phyloP scores from a whole-genome alignment of 2,329 filamentous ascomycete species.

The Talaromyces atroroseus region DNA sequence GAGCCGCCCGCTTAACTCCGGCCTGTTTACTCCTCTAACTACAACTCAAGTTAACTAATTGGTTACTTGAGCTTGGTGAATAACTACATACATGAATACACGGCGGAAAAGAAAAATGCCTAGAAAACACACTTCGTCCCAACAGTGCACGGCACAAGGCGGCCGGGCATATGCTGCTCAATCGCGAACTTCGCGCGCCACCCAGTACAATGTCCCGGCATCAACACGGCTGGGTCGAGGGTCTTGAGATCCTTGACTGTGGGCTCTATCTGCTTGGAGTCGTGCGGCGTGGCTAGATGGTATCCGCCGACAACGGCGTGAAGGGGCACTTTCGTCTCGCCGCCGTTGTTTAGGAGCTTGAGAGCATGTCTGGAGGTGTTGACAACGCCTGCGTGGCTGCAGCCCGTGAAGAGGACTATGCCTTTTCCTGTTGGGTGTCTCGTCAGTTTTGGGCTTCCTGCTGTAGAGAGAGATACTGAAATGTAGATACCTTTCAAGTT shows the following conservation, averaged over 20 bases:
- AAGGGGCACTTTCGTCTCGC: slow-evolving; percentile 31
- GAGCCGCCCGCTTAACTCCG: not conserved
- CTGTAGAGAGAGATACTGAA: not conserved
- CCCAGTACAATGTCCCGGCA: slow-evolving; percentile 53
- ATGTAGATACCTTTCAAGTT: slow-evolving; percentile 43
- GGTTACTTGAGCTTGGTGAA: too few species aligned
- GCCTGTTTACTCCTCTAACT: not conserved
- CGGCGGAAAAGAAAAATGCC: not conserved
- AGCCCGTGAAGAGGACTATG: slow-evolving; percentile 52
- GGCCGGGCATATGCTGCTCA: slow-evolving; percentile 47
- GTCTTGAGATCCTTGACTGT: slow-evolving; percentile 47
- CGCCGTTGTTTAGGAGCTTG: slow-evolving; percentile 26
- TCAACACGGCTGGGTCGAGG: slow-evolving; percentile 44
- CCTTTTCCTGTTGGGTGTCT: slow-evolving; percentile 38
- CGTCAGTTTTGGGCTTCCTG: not conserved
- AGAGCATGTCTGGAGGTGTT: slow-evolving; percentile 47
- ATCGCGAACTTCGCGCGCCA: slow-evolving; percentile 52
- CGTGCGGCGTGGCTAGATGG: slow-evolving; percentile 45
- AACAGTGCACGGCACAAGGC: slow-evolving; percentile 47
- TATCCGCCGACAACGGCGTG: slow-evolving; percentile 51
- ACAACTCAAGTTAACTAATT: too few species aligned
- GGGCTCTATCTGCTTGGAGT: slow-evolving; percentile 38
- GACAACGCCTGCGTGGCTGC: slow-evolving; percentile 52
- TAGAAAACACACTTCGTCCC: slow-evolving; percentile 41
- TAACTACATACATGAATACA: not conserved